A percentile compares a stretch with the other conserved stretches of the same genome.
These are phyloP conservation scores for Neurospora sp. DNA, from an alignment of 495 filamentous ascomycete genomes.

Conservation along the genomic window DNA sequence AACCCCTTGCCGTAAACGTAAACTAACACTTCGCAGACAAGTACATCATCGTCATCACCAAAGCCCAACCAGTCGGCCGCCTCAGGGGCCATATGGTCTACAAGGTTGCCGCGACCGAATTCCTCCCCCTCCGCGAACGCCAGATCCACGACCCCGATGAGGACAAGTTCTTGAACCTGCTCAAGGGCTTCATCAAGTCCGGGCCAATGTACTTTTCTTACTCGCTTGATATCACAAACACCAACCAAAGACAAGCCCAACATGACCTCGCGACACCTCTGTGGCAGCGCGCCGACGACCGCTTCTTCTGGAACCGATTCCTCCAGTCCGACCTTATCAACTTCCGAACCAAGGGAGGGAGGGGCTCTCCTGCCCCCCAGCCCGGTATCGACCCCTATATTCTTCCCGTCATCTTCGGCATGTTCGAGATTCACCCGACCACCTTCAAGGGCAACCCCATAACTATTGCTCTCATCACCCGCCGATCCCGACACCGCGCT, in stretches of 20 bases:
- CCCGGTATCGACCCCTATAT: slow-evolving; percentile 84
- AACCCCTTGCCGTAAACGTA: not conserved
- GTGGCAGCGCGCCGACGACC: slow-evolving; percentile 89
- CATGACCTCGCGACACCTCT: slow-evolving; percentile 57
- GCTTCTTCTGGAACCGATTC: slow-evolving; percentile 98
- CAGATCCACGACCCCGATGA: slow-evolving; percentile 86
- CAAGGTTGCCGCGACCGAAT: slow-evolving; percentile 81
- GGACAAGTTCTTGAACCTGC: slow-evolving; percentile 72
- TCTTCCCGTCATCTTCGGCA: slow-evolving; percentile 86
- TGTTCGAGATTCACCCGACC: slow-evolving; percentile 77
- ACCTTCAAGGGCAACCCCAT: slow-evolving; percentile 70
- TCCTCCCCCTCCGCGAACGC: slow-evolving; percentile 87
- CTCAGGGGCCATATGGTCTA: slow-evolving; percentile 91
- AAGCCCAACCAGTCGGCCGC: slow-evolving; percentile 80
- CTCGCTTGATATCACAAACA: slow-evolving; percentile 87
- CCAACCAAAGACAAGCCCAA: slow-evolving; percentile 82
- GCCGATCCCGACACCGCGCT: slow-evolving; percentile 72
- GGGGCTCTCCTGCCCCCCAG: slow-evolving; percentile 54
- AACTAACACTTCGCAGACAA: slow-evolving; percentile 53
- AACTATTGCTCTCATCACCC: slow-evolving; percentile 78
- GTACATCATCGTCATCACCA: slow-evolving; percentile 93
- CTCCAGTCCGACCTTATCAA: slow-evolving; percentile 85
- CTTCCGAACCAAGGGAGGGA: slow-evolving; percentile 48
- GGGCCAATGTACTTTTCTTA: slow-evolving; percentile 98
- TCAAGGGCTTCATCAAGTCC: slow-evolving; percentile 66